These are phyloP conservation scores for Elsinoe arachidis DNA, from an alignment of 2,329 filamentous ascomycete species.

Conservation along the genomic window DNA sequence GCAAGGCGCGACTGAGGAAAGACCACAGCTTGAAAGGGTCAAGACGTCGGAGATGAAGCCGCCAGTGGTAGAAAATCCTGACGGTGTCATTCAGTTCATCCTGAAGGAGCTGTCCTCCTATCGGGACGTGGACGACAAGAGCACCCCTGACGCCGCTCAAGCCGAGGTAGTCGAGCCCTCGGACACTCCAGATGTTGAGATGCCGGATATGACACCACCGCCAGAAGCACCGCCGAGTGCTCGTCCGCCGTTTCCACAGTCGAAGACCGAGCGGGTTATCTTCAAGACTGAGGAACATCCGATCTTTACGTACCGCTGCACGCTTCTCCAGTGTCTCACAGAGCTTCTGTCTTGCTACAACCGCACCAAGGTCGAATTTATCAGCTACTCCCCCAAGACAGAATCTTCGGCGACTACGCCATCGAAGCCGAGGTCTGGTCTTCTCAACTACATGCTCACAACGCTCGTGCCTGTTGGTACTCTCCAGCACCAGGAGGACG, in stretches of 20 bases:
- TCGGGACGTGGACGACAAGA: conserved; percentile 83
- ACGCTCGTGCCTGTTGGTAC: conserved; percentile 61
- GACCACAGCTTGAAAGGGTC: conserved; percentile 28
- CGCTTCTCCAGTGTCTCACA: conserved; percentile 82
- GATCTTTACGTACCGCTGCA: conserved; percentile 93
- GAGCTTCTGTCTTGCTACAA: conserved; percentile 90
- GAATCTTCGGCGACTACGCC: conserved; percentile 77
- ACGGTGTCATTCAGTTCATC: conserved; percentile 91
- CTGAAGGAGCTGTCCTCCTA: conserved; percentile 88
- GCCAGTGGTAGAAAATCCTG: conserved; percentile 81
- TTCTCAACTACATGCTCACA: conserved; percentile 87
- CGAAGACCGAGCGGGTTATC: conserved; percentile 59
- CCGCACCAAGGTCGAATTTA: conserved; percentile 93
- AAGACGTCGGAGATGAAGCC: conserved; percentile 67
- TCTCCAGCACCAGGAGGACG: conserved; percentile 63
- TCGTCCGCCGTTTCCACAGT: conserved; percentile 1
- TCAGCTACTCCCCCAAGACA: conserved; percentile 93
- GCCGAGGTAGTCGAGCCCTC: conserved; percentile 20
- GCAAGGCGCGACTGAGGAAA: conserved; percentile 39
- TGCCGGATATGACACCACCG: conserved; percentile 29
- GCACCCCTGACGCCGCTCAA: conserved; percentile 37
- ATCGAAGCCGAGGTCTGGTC: conserved; percentile 84
- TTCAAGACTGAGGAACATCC: conserved; percentile 93
- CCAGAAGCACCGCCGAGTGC: conserved; percentile 23
- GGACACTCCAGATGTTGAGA: conserved; percentile 41